A percentile compares a stretch with the other conserved stretches of the same genome.
Evolutionary conservation across 306 rosid genomes (phyloP).

Genomic region (Prunus mongolica): DNA sequence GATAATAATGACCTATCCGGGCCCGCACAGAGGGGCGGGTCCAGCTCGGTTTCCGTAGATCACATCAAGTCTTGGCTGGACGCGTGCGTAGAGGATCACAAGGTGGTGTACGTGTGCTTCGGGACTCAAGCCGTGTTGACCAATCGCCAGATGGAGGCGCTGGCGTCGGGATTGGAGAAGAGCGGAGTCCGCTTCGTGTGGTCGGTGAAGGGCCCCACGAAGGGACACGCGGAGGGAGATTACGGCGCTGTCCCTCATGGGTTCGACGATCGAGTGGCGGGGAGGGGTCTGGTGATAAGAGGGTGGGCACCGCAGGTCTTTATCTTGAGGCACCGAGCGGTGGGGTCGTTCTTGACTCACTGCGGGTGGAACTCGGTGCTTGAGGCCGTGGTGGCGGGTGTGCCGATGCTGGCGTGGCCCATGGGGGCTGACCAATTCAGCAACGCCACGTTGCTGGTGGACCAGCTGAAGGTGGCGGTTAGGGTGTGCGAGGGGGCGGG

Average conservation of each 20-base stretch:
- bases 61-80: constrained; percentile 44
- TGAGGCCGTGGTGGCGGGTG: constrained; percentile 36
- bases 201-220: constrained; percentile 26
- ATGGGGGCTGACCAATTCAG: constrained; percentile 40
- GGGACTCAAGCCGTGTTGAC: constrained; percentile 34
- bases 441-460: constrained; percentile 40
- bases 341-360: constrained; percentile 43
- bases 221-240: not conserved
- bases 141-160: constrained; percentile 21
- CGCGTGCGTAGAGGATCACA: not conserved
- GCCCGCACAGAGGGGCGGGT: constrained; percentile 29
- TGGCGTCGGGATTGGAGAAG: constrained; percentile 28
- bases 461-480: constrained; percentile 29
- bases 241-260: not conserved
- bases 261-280: constrained; percentile 25
- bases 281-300: constrained; percentile 36
- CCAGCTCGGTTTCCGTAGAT: constrained; percentile 12
- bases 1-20: not conserved
- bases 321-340: constrained; percentile 32
- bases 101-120: constrained; percentile 50
- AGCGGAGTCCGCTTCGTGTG: constrained; percentile 51
- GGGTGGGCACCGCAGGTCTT: constrained; percentile 57
- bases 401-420: constrained; percentile 45
- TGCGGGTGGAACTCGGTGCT: constrained; percentile 59
- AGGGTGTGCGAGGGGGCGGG: constrained; percentile 32